Evolutionary conservation across 768 basidiomycete genomes (phyloP).

Genomic region (Pleurotus citrinopileatus): DNA sequence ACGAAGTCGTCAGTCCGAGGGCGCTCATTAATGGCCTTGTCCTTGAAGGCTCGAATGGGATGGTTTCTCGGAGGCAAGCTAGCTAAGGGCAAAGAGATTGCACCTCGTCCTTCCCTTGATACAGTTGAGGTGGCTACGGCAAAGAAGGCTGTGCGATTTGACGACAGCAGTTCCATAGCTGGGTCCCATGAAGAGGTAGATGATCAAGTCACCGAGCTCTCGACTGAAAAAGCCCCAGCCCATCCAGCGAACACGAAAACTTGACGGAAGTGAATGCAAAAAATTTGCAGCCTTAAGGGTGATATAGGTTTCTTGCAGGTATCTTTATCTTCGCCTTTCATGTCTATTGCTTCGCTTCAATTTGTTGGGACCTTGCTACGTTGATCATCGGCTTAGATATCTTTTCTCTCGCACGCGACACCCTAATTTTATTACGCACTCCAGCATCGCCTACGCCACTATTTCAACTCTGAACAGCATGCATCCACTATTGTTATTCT

Average conservation of each 20-base stretch:
- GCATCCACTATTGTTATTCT: not conserved
- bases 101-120: not conserved
- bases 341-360: too few relatives aligned
- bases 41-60: constrained; percentile 11
- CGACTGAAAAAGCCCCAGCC: too few relatives aligned
- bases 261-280: too few relatives aligned
- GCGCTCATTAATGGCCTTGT: constrained; percentile 15
- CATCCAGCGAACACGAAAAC: too few relatives aligned
- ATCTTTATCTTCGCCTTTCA: too few relatives aligned
- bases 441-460: constrained; percentile 23
- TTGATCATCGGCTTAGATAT: not conserved
- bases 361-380: not conserved
- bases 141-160: constrained; percentile 8
- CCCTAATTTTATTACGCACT: constrained; percentile 16
- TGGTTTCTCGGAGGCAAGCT: not conserved
- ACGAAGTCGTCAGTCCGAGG: constrained; percentile 16
- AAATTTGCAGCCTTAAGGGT: not conserved
- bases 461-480: constrained; percentile 16
- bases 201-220: too few relatives aligned
- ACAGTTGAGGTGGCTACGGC: not conserved
- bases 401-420: not conserved
- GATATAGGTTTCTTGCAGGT: not conserved
- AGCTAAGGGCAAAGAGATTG: not conserved
- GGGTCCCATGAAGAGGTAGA: not conserved
- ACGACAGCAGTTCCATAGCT: not conserved